Base-by-base conservation (phyloP, 106 monocot species). In the Ottelia alismoides region DNA sequence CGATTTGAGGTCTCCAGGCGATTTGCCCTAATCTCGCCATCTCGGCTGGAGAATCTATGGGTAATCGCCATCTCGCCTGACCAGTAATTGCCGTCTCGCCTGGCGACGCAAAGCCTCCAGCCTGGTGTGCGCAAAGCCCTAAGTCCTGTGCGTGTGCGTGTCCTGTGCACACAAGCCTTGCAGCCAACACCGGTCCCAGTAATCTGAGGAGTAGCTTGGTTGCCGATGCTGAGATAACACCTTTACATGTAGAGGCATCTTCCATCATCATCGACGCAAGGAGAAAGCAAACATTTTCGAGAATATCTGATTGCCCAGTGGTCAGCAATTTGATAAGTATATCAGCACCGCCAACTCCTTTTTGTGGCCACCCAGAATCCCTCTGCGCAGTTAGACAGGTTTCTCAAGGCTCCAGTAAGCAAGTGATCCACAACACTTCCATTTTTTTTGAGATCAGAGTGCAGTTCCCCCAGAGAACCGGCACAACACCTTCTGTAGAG, bases 251-350 rank as follows among this genome's bases (percentile, higher is more conserved):
- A 44, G 81, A 76, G 44, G 81, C 30, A 59, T 92, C 81, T 65
- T 85, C 91, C 78, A 68, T 81, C 64, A 92, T 81, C 28, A 76
- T 28, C 55, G 75, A 78, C 32, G 69, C 84, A 61, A 92, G 84
- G 62, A 92, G 91, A 73, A 72, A 78, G 69, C 91, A 92, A 47
- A 68, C 85, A 73, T 92, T 92, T 64, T 78, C 72, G 26, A 78
- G 57, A 46, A 76, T 81, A 58, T 57, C 70, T 25, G 66, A 51
- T 57, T 81, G 75, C 44, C 73, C 85, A 52, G 72, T 67, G 52
- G 64, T 63, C 52, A 92, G 67, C 56, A 92, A 53, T 29, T 92
- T 92, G 56, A 85, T 57, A 51, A 92, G 78, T 66, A 77, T 71
- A 57, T 85, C 81, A n/a, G 78, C 73, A 52, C 85, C 91, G 47